Evolutionary conservation across 2,329 filamentous ascomycete genomes (phyloP).

Genomic region (Lachnellula arida): DNA sequence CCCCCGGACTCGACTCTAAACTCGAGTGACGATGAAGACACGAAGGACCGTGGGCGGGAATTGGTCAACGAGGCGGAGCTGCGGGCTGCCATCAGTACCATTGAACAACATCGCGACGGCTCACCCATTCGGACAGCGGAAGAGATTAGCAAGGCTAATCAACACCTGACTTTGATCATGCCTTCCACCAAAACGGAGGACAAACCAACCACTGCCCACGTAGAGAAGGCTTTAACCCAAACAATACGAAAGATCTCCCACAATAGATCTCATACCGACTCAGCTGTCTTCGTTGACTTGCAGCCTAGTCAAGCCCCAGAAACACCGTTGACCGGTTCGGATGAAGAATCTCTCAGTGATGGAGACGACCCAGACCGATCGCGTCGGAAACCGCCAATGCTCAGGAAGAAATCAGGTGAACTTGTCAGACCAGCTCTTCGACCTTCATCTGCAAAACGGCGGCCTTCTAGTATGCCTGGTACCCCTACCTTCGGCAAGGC

Average conservation of each 20-base stretch:
- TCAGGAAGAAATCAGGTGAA: constrained; percentile 97
- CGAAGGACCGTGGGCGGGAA: constrained; percentile 29
- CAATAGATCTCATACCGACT: constrained; percentile 39
- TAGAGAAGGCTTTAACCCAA: constrained; percentile 15
- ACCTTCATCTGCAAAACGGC: constrained; percentile 63
- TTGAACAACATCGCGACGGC: constrained; percentile 59
- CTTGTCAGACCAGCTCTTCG: constrained; percentile 89
- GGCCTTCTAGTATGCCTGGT: constrained; percentile 94
- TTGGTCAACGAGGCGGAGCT: constrained; percentile 50
- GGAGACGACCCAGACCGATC: constrained; percentile 53
- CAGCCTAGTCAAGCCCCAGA: constrained; percentile 35
- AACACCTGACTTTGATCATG: constrained; percentile 32
- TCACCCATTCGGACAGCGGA: constrained; percentile 43
- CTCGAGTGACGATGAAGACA: constrained; percentile 79
- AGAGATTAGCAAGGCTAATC: constrained; percentile 22
- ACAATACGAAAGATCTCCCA: constrained; percentile 26
- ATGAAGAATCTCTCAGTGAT: constrained; percentile 52
- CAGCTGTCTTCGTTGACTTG: constrained; percentile 40
- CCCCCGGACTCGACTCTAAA: constrained; percentile 80
- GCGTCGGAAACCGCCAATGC: constrained; percentile 75
- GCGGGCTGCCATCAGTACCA: constrained; percentile 76
- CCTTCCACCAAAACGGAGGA: constrained; percentile 31
- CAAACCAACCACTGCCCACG: constrained; percentile 12
- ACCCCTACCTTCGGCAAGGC: constrained; percentile 94
- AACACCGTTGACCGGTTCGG: constrained; percentile 48